phyloP scores from a whole-genome alignment of 83 land plant species.

The Larix sibirica region DNA sequence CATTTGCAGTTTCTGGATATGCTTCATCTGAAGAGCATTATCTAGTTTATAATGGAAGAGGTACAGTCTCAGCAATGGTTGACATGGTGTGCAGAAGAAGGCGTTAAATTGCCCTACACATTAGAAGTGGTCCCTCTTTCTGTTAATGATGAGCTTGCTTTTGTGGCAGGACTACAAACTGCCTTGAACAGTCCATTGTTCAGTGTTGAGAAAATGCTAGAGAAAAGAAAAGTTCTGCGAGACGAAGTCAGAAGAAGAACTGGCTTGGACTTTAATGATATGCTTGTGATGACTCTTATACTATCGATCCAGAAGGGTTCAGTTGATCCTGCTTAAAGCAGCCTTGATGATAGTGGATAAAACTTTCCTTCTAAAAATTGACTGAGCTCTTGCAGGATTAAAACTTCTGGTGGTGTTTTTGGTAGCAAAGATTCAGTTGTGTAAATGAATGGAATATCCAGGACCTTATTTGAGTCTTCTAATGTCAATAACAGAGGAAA shows the following conservation, averaged over 20 bases:
- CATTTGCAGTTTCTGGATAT: background rate
- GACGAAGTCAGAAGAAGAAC: constrained; percentile 68
- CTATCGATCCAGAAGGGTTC: constrained; percentile 98
- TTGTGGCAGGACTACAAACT: constrained; percentile 73
- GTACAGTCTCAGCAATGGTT: constrained; percentile 88
- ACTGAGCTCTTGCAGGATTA: constrained; percentile 10
- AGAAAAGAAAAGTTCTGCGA: constrained; percentile 56
- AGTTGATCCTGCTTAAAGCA: constrained; percentile 79
- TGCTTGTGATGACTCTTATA: constrained; percentile 82
- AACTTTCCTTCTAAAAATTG: constrained; percentile 11
- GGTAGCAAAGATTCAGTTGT: constrained; percentile 11
- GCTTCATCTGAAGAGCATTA: constrained; percentile 64
- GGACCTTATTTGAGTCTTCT: constrained; percentile 29
- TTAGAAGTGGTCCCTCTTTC: constrained; percentile 76
- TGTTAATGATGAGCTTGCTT: constrained; percentile 87
- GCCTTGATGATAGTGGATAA: constrained; percentile 44
- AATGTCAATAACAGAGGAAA: background rate
- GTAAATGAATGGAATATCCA: constrained; percentile 13
- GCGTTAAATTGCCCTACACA: constrained; percentile 48
- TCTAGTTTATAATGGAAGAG: constrained; percentile 50
- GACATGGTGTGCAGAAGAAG: constrained; percentile 80
- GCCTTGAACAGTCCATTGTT: constrained; percentile 54
- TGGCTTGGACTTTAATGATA: constrained; percentile 78
- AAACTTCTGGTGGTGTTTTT: background rate
- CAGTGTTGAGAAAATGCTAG: constrained; percentile 46